Conservation (phyloP, 176 grass and related monocot genomes). For the Aegilops umbellulata region DNA sequence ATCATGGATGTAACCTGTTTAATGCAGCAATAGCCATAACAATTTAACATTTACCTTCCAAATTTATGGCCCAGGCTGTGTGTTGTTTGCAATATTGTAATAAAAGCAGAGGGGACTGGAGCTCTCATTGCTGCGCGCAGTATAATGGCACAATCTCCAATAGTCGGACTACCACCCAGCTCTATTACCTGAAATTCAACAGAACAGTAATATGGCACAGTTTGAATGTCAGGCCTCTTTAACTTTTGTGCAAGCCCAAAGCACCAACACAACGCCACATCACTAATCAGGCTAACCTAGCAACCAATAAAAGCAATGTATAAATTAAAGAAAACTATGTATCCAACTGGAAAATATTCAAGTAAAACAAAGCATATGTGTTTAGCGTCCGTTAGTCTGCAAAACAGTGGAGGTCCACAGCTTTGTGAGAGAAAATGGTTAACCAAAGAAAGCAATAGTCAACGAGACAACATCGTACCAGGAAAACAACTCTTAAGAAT, state of each 20-base stretch:
- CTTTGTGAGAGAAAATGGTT: background rate
- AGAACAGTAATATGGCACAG: slow-evolving; percentile 15
- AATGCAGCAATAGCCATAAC: slow-evolving; percentile 7
- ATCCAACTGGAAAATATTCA: slow-evolving; percentile 4
- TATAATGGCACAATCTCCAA: slow-evolving; percentile 90
- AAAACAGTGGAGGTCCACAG: background rate
- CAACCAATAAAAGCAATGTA: background rate
- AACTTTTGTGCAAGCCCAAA: slow-evolving; percentile 10
- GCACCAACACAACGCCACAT: background rate
- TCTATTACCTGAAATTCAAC: slow-evolving; percentile 75
- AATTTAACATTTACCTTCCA: slow-evolving; percentile 66
- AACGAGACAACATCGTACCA: background rate
- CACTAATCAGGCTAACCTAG: background rate
- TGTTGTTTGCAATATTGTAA: slow-evolving; percentile 82
- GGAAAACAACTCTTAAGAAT: background rate
- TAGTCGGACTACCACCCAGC: slow-evolving; percentile 79
- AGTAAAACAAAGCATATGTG: slow-evolving; percentile 18
- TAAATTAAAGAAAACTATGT: background rate
- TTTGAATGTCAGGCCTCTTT: background rate
- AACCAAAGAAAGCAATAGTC: background rate
- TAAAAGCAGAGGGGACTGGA: slow-evolving; percentile 69
- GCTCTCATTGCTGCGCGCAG: slow-evolving; percentile 83
- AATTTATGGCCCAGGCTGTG: slow-evolving; percentile 86
- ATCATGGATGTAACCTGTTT: background rate
- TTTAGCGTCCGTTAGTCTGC: background rate